Percentiles rank a stretch among this genome's conserved stretches.
These are phyloP conservation scores for Fragaria nilgerrensis DNA, from an alignment of 306 rosid species.

Conservation along the genomic window DNA sequence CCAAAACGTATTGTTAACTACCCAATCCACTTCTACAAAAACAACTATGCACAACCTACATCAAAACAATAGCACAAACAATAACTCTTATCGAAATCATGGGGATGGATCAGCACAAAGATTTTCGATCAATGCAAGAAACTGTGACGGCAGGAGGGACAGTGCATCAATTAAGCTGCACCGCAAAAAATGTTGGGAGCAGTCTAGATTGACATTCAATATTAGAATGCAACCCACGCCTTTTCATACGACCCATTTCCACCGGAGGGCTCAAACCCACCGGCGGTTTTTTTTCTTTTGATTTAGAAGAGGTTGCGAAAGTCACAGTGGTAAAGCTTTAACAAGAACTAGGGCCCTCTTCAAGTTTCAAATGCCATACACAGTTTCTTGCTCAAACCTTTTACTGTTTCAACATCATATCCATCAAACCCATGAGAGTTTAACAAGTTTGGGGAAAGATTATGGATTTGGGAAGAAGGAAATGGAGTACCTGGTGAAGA, in stretches of 20 bases:
- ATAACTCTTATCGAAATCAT: background rate
- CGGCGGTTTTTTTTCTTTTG: background rate
- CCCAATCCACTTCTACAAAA: background rate
- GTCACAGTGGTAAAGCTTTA: conserved; percentile 62
- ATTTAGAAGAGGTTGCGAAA: conserved; percentile 87
- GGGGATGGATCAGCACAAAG: conserved; percentile 65
- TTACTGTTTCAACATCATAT: conserved; percentile 73
- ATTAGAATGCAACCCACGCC: conserved; percentile 94
- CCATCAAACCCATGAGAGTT: conserved; percentile 24
- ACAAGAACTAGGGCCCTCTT: conserved; percentile 79
- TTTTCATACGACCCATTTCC: conserved; percentile 64
- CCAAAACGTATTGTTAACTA: background rate
- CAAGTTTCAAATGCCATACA: conserved; percentile 34
- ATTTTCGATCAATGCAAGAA: conserved; percentile 59
- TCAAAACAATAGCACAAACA: background rate
- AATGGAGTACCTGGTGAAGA: background rate
- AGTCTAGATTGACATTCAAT: conserved; percentile 80
- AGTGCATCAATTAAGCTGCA: background rate
- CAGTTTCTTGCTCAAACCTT: conserved; percentile 73
- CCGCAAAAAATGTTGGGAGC: conserved; percentile 44
- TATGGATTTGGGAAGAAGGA: background rate
- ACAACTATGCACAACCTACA: background rate
- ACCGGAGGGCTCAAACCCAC: background rate
- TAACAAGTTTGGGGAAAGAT: background rate
- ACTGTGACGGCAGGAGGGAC: conserved; percentile 24